These are phyloP conservation scores for Madurella mycetomatis DNA, from an alignment of 2,329 filamentous ascomycete genomes.

Conservation along the genomic window DNA sequence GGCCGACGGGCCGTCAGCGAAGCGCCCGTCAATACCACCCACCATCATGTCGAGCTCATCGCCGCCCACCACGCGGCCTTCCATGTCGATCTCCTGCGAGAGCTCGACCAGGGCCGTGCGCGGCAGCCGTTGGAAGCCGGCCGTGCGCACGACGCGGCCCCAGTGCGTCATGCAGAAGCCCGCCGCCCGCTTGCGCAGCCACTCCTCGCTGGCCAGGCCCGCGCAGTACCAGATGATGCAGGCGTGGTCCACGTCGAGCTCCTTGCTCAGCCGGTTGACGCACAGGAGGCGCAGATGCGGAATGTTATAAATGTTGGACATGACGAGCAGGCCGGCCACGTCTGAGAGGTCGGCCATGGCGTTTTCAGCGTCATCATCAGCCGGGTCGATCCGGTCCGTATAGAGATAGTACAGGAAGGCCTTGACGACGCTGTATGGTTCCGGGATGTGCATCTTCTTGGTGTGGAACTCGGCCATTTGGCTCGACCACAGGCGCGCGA, in stretches of 20 bases:
- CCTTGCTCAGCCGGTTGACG: slow-evolving; percentile 82
- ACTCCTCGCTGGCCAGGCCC: slow-evolving; percentile 83
- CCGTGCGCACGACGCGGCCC: slow-evolving; percentile 87
- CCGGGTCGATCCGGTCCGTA: slow-evolving; percentile 77
- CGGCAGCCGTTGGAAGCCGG: slow-evolving; percentile 77
- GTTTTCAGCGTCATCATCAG: slow-evolving; percentile 41
- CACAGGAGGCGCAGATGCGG: slow-evolving; percentile 86
- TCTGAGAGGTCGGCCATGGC: slow-evolving; percentile 76
- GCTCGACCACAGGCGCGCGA: slow-evolving; percentile 81
- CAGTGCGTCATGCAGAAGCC: slow-evolving; percentile 89
- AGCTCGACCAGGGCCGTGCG: slow-evolving; percentile 80
- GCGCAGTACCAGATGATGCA: slow-evolving; percentile 96
- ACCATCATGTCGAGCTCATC: slow-evolving; percentile 66
- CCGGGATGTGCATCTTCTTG: slow-evolving; percentile 95
- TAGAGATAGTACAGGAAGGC: slow-evolving; percentile 96
- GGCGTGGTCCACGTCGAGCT: slow-evolving; percentile 90
- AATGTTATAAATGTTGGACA: slow-evolving; percentile 98
- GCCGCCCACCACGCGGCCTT: slow-evolving; percentile 84
- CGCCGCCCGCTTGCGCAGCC: slow-evolving; percentile 84
- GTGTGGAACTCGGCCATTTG: slow-evolving; percentile 98
- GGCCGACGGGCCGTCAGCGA: slow-evolving; percentile 35
- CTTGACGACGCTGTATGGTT: slow-evolving; percentile 89
- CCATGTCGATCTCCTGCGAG: slow-evolving; percentile 87
- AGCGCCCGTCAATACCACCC: slow-evolving; percentile 48
- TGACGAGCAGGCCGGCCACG: slow-evolving; percentile 89